Evolutionary conservation across 129 eudicot species (phyloP).

Genomic region (Heracleum sosnowskyi): DNA sequence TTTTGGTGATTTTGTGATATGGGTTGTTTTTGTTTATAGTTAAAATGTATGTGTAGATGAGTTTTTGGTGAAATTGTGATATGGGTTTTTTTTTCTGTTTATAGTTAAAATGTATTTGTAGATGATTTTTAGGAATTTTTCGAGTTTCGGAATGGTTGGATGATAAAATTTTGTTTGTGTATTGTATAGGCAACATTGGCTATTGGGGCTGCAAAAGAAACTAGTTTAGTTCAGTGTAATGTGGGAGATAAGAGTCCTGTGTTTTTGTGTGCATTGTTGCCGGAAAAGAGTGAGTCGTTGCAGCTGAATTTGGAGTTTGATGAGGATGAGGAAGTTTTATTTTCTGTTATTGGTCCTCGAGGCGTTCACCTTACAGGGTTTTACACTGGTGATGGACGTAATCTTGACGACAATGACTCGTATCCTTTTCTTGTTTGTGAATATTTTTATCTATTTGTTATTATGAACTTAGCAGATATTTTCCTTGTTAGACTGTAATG

Average conservation of each 20-base stretch:
- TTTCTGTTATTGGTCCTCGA: slow-evolving; percentile 89
- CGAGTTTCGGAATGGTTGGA: neutral
- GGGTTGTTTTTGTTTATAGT: no score
- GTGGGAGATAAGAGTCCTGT: slow-evolving; percentile 79
- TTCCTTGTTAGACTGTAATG: no score
- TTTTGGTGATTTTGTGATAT: no score
- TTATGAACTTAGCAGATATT: neutral
- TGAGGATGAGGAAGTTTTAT: slow-evolving; percentile 65
- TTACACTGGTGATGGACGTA: slow-evolving; percentile 35
- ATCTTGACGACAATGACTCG: slow-evolving; percentile 52
- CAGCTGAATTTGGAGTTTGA: slow-evolving; percentile 89
- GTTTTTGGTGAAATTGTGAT: neutral
- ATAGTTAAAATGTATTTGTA: neutral
- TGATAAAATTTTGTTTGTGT: neutral
- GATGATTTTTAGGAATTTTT: neutral
- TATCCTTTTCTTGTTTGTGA: slow-evolving; percentile 40
- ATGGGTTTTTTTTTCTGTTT: neutral
- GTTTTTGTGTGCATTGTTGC: slow-evolving; percentile 68
- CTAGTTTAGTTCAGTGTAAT: slow-evolving; percentile 71
- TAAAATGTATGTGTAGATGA: no score
- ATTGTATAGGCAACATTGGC: slow-evolving; percentile 71
- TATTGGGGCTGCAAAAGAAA: slow-evolving; percentile 41
- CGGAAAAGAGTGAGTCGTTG: slow-evolving; percentile 58
- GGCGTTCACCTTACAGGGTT: slow-evolving; percentile 78
- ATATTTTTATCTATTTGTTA: neutral